Base-by-base conservation (phyloP, 108 stramenopile genomes). In the Mediolabrus comicus region DNA sequence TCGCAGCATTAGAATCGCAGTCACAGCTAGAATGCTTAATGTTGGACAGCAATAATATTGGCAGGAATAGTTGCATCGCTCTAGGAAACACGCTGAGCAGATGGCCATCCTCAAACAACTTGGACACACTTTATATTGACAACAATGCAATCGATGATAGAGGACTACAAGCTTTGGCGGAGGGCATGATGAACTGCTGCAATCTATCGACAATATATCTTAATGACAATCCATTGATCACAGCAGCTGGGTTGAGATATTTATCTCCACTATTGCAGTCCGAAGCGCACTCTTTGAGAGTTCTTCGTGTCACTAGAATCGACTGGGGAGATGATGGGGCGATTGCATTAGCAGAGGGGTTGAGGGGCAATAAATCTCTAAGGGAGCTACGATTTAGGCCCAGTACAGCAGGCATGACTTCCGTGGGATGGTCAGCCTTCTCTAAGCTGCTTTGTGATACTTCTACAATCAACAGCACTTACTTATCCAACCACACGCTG, bases 121-220 rank as follows among this genome's bases (percentile, higher is more conserved):
- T 84, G 17, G 17, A 2, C 4, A 24, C 62, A 28, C 39, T 84
- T 17, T 54, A 61, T 57, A 34, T 84, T 31, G 32, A 72, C 10
- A 19, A 33, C 31, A 84, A 81, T 53, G 24, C 67, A 9, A 28
- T 84, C 4, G 51, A 31, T 29, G 58, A 46, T 41, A 17, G 51
- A 28, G 68, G 79, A 28, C 54, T 80, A 11, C 8, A 33, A 19
- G 16, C 9, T 8, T 52, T 80, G 30, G 73, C 26, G 5, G 17
- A n/a, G 4, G 55, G 28, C 0, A 0, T 56, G 10, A 19, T 14
- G 7, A 56, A 4, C 32, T 25, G 9, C 55, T n/a, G n/a, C 24
- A 2, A 29, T 28, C 27, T 56, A 31, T 3, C 1, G 6, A 0
- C 22, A 7, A 5, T 56, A 29, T 2, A 4, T 7, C 22, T 56